Base-by-base conservation (phyloP, 257 asterid genomes). In the Nicotiana sylvestris region DNA sequence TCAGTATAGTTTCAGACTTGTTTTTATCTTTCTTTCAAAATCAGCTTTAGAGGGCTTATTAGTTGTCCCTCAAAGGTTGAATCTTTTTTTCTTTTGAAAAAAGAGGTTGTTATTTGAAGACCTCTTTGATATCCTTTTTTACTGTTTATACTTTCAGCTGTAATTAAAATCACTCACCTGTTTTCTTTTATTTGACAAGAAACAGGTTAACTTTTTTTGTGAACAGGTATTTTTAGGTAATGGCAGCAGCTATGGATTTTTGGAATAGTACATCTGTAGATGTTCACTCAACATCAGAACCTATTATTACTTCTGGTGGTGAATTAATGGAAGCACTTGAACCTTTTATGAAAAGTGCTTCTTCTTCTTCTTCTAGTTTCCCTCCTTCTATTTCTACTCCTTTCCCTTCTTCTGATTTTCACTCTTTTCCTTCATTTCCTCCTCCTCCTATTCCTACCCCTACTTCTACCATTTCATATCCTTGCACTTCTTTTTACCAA, bases 291-390 rank as follows among this genome's bases (percentile, higher is more conserved):
- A 18, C 77, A 15, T 25, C 65, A 56, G 89, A 92, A 61, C 90
- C 93, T 12, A 87, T 89, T 17, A 90, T 87, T 21, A 78, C 60
- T 55, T 98, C 97, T 58, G 98, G 97, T 65, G 93, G 94, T 58
- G 99, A 96, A 84, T 77, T 96, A 0, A 96, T 94, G 98, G 97
- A 96, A 87, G 99, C 94, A 85, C 97, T 96, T 89, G 97, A 86
- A 43, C 98, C 99, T 91, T 96, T 96, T 91, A 92, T 94, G 90
- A 94, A 92, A 85, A 89, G 95, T 91, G 91, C 92, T 89, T 87
- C 94, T 72, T 27, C 86, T 18, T 66, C 70, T 1, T 27, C 82
- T 78, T 35, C 70, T 27, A 21, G 13, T 16, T 9, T 68, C 33
- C 46, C 78, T 37, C 9, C 79, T 64, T 10, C 76, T 35, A 64